Conservation (phyloP, 768 basidiomycete species). For the Suillus subaureus region DNA sequence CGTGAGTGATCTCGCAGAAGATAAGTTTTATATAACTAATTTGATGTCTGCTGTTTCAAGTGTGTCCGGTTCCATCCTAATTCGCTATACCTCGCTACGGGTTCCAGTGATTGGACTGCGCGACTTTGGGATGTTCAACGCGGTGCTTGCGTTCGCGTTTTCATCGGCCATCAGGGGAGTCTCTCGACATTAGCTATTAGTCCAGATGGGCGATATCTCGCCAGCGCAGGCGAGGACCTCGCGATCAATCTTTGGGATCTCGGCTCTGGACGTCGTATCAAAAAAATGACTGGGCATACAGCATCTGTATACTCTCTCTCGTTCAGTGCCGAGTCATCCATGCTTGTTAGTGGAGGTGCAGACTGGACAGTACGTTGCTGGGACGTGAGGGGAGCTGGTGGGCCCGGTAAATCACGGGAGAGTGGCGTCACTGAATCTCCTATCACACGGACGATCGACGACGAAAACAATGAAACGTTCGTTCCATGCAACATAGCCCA, state of each 20-base stretch:
- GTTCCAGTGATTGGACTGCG: constrained; percentile 95
- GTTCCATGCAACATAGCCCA: constrained; percentile 29
- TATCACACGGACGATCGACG: constrained; percentile 40
- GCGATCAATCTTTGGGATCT: constrained; percentile 97
- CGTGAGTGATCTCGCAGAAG: constrained; percentile 52
- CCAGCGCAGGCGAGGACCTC: constrained; percentile 90
- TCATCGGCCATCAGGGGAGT: constrained; percentile 91
- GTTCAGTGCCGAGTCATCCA: constrained; percentile 88
- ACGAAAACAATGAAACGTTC: constrained; percentile 72
- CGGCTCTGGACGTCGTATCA: constrained; percentile 90
- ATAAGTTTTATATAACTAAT: not conserved
- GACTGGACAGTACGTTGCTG: constrained; percentile 99
- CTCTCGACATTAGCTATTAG: constrained; percentile 86
- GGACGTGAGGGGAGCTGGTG: constrained; percentile 88
- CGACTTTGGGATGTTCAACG: constrained; percentile 98
- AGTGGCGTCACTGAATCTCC: constrained; percentile 47
- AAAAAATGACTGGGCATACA: constrained; percentile 95
- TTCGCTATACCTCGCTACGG: constrained; percentile 95
- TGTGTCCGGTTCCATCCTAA: constrained; percentile 97
- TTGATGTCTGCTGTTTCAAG: constrained; percentile 42
- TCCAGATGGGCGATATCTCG: constrained; percentile 92
- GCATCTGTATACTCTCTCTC: constrained; percentile 87
- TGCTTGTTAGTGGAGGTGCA: constrained; percentile 88
- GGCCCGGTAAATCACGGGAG: constrained; percentile 59
- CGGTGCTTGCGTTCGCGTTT: constrained; percentile 91